Evolutionary conservation across 2,329 filamentous ascomycete genomes (phyloP).

Genomic region (Neonectria punicea): DNA sequence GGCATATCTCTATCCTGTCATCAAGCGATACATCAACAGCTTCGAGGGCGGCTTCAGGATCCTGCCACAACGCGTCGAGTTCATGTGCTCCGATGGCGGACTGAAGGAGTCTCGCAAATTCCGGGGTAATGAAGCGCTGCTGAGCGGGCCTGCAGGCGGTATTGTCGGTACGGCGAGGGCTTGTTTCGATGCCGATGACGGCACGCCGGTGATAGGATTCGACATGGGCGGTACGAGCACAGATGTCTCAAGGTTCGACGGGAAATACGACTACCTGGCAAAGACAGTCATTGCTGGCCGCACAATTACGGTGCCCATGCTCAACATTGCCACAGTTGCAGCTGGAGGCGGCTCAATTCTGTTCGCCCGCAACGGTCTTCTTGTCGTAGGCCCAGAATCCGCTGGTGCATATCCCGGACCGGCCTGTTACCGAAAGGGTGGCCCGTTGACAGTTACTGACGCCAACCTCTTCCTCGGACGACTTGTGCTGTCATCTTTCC

Average conservation of each 20-base stretch:
- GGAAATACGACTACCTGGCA: conserved; percentile 77
- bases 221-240: conserved; percentile 73
- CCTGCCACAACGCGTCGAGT: conserved; percentile 69
- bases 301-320: conserved; percentile 75
- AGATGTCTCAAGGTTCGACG: conserved; percentile 75
- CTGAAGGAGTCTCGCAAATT: conserved; percentile 65
- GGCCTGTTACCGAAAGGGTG: conserved; percentile 75
- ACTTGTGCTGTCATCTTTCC: conserved; percentile 68
- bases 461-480: conserved; percentile 75
- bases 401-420: conserved; percentile 77
- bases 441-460: conserved; percentile 78
- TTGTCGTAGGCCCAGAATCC: conserved; percentile 76
- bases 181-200: conserved; percentile 72
- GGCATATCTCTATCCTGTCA: conserved; percentile 77
- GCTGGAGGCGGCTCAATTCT: conserved; percentile 62
- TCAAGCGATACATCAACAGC: conserved; percentile 73
- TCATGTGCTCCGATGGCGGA: conserved; percentile 70
- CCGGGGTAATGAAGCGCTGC: conserved; percentile 71
- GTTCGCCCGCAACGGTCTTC: conserved; percentile 75
- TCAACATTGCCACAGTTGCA: conserved; percentile 78
- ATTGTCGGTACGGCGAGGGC: conserved; percentile 77
- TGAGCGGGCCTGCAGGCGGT: conserved; percentile 76
- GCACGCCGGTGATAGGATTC: conserved; percentile 66
- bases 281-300: conserved; percentile 76
- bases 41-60: conserved; percentile 72